Base-by-base conservation (phyloP, 208 protist genomes). In the Wallacemonas rigidus region DNA sequence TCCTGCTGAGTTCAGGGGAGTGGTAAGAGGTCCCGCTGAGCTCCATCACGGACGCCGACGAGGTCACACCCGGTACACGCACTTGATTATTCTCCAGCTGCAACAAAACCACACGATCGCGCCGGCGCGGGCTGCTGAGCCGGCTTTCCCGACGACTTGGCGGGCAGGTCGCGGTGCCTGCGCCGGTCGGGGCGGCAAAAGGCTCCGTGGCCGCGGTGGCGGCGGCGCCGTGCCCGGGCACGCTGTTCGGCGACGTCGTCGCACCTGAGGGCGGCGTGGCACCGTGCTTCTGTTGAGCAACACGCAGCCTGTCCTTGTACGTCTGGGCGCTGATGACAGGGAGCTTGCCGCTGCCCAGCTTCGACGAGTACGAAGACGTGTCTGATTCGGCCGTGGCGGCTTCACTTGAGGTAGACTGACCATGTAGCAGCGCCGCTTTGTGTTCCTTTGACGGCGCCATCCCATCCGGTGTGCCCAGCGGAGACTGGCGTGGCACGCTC, bases 101-200 rank as follows among this genome's bases (percentile, higher is more conserved):
- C 17, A 73, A 39, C 7, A 57, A 73, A 40, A 73, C 69, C 8
- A 73, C 56, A 45, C 69, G 69, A 50, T 43, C 56, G 17, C 69
- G 69, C 5, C 44, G 69, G 3, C 69, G 51, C 12, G 69, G 63
- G 57, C 45, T 67, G 69, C 69, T 67, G 57, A 63, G 44, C 39
- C 26, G 0, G 1, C 26, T 26, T 9, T 41, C 54, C 7, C 14
- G 54, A 14, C 6, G 54, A 8, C 15, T 17, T 7, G 54, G 6
- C 1, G 54, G 6, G 54, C 54, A 11, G 15, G 54, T 38, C 11
- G 15, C 7, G 6, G 54, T 35, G 7, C 15, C 15, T 17, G 17
- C 9, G 56, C 36, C 43, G 38, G 6, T 41, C 8, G 5, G 2
- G 41, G 43, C 39, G 38, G 41, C 36, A 6, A 2, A 0, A 17